Evolutionary conservation across 352 stramenopile genomes (phyloP), one percentile per base, ranked within the genome.

Genomic region (Phytophthora pseudosyringae): DNA sequence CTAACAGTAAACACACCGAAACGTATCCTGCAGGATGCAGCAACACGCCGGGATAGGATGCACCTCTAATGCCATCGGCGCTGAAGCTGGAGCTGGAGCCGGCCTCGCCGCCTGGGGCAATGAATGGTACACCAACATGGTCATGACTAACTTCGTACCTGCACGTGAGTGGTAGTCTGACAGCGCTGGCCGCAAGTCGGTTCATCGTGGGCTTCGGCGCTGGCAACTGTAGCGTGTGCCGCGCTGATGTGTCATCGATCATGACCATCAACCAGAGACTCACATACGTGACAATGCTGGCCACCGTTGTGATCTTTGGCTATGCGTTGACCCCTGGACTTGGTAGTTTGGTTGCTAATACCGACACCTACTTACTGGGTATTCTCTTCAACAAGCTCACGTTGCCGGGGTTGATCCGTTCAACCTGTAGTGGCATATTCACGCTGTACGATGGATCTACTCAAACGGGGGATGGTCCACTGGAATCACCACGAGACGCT

Each of bases 161-260:
- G 33, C 80, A 89, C 49, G 80, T 86, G 56, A 67, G 71, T 11
- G 73, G 86, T 39, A 88, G 78, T 38, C 68, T 89, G 35, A 64
- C 51, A 11, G 60, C 88, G 31, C 50, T 91, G 28, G 76, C 75
- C 2, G 44, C 78, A 1, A 88, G 78, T 67, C 80, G 83, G 25
- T 91, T 90, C 52, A 66, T 91, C 38, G 83, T 91, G 12, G 83
- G 83, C 50, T 91, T 91, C 59, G 83, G 83, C 12, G 83, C 83
- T 12, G 83, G 80, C 31, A 91, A 91, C 48, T 80, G 83, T 29
- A 90, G 80, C 16, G 80, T 91, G 4, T 91, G 80, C 28, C 76
- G 80, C 18, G 83, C 83, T 13, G 86, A 91, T 44, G 80, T 91
- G 21, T 80, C 83, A 1, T 80, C 73, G 26, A 71, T 91, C 47